Evolutionary conservation across 73 alveolate genomes (phyloP).

Genomic region (Paramecium pentaurelia): DNA sequence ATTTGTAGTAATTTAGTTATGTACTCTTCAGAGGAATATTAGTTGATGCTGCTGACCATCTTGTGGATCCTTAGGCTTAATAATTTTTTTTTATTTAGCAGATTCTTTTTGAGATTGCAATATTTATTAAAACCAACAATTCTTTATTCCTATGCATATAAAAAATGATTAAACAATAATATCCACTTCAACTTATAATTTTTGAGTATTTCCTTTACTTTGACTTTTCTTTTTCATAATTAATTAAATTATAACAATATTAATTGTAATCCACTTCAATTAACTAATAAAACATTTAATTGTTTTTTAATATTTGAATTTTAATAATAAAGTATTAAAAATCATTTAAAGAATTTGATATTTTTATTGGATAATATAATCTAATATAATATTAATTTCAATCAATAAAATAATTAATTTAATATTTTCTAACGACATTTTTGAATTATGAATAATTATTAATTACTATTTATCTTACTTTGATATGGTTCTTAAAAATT

Average conservation of each 20-base stretch:
- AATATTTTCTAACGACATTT: not conserved
- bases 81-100: not conserved
- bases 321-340: no score
- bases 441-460: not conserved
- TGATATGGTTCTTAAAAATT: no score
- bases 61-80: not conserved
- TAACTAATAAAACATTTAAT: not conserved
- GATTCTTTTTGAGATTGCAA: not conserved
- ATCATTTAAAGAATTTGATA: no score
- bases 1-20: not conserved
- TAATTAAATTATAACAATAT: not conserved
- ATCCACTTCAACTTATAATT: slow-evolving; percentile 13
- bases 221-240: not conserved
- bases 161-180: not conserved
- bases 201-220: not conserved
- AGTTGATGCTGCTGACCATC: slow-evolving; percentile 37
- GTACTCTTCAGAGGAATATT: not conserved
- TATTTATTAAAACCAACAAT: not conserved
- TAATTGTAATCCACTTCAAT: not conserved
- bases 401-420: no score
- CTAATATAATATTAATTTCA: no score
- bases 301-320: no score
- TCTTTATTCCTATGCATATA: not conserved
- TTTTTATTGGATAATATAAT: no score
- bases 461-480: no score